Evolutionary conservation across 805 yeast species (phyloP).

Genomic region (Starmera pachycereana): DNA sequence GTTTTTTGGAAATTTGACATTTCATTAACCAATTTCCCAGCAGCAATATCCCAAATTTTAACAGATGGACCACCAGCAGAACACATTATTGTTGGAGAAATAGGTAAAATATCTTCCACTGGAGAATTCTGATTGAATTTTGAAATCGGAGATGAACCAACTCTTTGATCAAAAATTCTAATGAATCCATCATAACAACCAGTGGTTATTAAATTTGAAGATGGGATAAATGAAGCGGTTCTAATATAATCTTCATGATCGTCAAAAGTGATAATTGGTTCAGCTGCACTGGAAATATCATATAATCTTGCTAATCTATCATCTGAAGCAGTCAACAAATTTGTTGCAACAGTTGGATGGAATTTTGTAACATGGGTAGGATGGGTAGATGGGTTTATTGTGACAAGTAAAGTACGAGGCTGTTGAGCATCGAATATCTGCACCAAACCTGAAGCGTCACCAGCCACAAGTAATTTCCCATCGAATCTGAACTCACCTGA

Average conservation of each 20-base stretch:
- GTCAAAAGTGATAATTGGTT: conserved; percentile 60
- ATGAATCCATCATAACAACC: conserved; percentile 91
- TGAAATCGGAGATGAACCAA: conserved; percentile 43
- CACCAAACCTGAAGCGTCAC: conserved; percentile 90
- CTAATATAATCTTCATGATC: conserved; percentile 86
- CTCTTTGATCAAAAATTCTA: conserved; percentile 76
- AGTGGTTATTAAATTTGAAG: conserved; percentile 73
- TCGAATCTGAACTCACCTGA: conserved; percentile 87
- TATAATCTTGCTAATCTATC: conserved; percentile 81
- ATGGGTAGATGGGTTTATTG: conserved; percentile 73
- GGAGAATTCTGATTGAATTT: conserved; percentile 69
- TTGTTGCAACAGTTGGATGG: conserved; percentile 67
- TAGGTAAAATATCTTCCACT: conserved; percentile 73
- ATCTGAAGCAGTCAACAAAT: conserved; percentile 81
- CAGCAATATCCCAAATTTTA: conserved; percentile 85
- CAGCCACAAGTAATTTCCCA: conserved; percentile 86
- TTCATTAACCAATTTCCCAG: conserved; percentile 61
- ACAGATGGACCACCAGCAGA: conserved; percentile 77
- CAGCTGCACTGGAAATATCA: conserved; percentile 70
- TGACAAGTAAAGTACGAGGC: conserved; percentile 69
- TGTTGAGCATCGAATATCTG: conserved; percentile 80
- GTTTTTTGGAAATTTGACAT: conserved; percentile 87
- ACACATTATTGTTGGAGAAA: conserved; percentile 59
- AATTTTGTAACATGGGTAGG: conserved; percentile 93
- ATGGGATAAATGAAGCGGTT: conserved; percentile 69